phyloP scores from a whole-genome alignment of 2,329 filamentous ascomycete genomes.

The Aciculosporium take region DNA sequence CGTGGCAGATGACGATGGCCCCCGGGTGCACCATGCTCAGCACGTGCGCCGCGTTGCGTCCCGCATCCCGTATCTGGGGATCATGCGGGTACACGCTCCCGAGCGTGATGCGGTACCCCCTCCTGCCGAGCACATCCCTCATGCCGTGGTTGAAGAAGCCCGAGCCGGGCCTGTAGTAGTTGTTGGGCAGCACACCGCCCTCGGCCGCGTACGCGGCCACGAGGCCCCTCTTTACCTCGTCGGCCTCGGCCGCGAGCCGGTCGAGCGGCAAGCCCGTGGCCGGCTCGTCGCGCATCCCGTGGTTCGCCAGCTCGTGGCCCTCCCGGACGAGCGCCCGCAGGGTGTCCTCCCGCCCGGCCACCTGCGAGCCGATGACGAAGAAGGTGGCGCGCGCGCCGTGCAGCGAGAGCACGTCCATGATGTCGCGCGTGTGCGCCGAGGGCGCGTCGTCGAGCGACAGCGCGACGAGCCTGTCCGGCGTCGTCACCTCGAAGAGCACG shows the following conservation, averaged over 20 bases:
- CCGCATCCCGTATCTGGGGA: conserved; percentile 59
- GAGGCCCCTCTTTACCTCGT: conserved; percentile 47
- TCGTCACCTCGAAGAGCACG: conserved; percentile 57
- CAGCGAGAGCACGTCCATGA: conserved; percentile 50
- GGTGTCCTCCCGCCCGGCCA: conserved; percentile 38
- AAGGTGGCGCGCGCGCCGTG: conserved; percentile 66
- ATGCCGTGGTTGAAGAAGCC: conserved; percentile 68
- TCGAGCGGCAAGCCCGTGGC: conserved; percentile 44
- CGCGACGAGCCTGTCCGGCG: conserved; percentile 52
- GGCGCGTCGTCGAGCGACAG: conserved; percentile 82
- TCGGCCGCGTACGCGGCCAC: conserved; percentile 38
- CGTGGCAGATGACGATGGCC: conserved; percentile 74
- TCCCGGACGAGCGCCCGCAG: conserved; percentile 43
- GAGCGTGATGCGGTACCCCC: conserved; percentile 62
- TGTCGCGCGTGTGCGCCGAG: conserved; percentile 54
- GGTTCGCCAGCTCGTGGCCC: conserved; percentile 68
- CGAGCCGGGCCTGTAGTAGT: conserved; percentile 71
- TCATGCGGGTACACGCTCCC: conserved; percentile 84
- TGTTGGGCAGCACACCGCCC: conserved; percentile 31
- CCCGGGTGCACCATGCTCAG: conserved; percentile 67
- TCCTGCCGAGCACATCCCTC: conserved; percentile 40
- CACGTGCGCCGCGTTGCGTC: conserved; percentile 63
- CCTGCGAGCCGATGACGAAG: conserved; percentile 75
- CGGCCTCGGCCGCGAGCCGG: conserved; percentile 49
- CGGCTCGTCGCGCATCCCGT: conserved; percentile 79